phyloP scores from a whole-genome alignment of 306 rosid species.

The Sesbania bispinosa region DNA sequence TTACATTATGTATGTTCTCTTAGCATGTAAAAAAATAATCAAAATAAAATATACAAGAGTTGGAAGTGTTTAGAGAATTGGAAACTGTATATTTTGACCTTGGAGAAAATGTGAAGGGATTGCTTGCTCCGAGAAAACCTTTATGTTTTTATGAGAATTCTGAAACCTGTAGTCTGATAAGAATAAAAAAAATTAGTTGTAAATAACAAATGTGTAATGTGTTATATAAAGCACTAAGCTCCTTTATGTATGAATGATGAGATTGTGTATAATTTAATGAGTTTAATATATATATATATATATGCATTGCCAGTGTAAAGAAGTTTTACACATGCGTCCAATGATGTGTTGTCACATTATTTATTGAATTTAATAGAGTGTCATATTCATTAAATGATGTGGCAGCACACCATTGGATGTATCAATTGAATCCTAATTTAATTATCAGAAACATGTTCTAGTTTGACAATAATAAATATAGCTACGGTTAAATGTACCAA shows the following conservation, averaged over 20 bases:
- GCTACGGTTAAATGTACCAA: background rate
- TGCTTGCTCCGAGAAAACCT: background rate
- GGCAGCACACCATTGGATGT: no score
- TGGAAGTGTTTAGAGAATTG: background rate
- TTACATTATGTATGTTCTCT: background rate
- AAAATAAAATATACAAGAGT: background rate
- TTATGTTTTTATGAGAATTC: no score
- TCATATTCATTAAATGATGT: no score
- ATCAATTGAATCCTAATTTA: no score
- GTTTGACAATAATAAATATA: background rate
- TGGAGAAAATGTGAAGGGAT: background rate
- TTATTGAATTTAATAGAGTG: no score
- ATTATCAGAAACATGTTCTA: background rate
- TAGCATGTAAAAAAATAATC: background rate
- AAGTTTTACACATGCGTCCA: no score
- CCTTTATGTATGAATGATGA: background rate
- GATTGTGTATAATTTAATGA: background rate
- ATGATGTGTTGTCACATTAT: no score
- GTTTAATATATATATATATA: no score
- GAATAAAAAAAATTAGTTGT: no score
- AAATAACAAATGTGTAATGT: no score
- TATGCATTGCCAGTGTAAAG: no score
- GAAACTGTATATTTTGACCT: background rate
- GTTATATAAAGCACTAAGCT: background rate
- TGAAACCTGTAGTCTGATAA: background rate